These are phyloP conservation scores for Vigna nakashimae DNA, from an alignment of 306 rosid species.

Conservation along the genomic window DNA sequence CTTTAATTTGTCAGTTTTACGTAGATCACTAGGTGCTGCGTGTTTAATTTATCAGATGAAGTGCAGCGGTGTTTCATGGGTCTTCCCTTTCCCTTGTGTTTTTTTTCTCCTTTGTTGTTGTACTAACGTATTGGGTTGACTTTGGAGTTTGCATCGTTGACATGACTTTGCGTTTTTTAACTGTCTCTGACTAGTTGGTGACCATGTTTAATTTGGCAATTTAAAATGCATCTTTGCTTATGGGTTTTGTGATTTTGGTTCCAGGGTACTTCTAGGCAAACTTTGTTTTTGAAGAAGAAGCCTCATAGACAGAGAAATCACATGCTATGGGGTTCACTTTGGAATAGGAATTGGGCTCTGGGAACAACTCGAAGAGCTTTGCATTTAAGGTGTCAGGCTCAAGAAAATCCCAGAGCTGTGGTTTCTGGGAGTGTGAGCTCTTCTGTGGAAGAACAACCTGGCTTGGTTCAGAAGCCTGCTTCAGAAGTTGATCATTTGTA, in stretches of 20 bases:
- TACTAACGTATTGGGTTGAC: neutral
- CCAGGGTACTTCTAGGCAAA: slow-evolving; percentile 64
- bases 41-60: neutral
- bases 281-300: slow-evolving; percentile 51
- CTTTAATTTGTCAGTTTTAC: neutral
- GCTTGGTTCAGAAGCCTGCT: slow-evolving; percentile 58
- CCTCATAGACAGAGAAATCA: slow-evolving; percentile 49
- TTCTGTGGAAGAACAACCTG: slow-evolving; percentile 54
- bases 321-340: slow-evolving; percentile 59
- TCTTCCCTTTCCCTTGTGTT: neutral
- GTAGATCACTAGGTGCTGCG: neutral
- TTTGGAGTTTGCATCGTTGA: neutral
- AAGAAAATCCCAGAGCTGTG: slow-evolving; percentile 58
- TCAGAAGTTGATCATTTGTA: slow-evolving; percentile 67
- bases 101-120: too few relatives aligned
- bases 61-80: neutral
- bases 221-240: neutral
- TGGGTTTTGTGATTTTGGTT: slow-evolving; percentile 36
- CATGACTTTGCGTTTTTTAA: neutral
- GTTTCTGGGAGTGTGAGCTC: slow-evolving; percentile 57
- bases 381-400: slow-evolving; percentile 62
- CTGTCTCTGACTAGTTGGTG: neutral
- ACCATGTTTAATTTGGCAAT: too few relatives aligned
- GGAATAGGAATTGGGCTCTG: slow-evolving; percentile 29
- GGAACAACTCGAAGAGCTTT: slow-evolving; percentile 44